Conservation (phyloP, 2,329 filamentous ascomycete genomes). For the Cordyceps cateniannulata region DNA sequence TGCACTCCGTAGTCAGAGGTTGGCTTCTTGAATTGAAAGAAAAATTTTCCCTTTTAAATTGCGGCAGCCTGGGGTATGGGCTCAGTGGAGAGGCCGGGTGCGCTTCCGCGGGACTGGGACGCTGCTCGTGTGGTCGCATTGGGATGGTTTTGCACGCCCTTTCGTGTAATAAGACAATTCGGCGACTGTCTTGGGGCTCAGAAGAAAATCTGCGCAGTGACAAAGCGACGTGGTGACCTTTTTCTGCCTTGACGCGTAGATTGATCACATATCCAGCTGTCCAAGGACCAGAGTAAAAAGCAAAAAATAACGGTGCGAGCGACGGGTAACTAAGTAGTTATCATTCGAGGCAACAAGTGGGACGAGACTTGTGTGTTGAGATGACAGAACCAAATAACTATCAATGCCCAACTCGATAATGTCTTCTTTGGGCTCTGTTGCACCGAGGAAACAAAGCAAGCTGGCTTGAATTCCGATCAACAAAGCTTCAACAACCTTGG, state of each 20-base stretch:
- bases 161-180: slow-evolving; percentile 8
- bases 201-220: neutral
- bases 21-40: neutral
- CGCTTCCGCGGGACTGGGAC: slow-evolving; percentile 4
- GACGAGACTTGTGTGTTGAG: neutral
- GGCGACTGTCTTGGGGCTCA: neutral
- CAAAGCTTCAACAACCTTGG: neutral
- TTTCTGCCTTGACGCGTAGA: neutral
- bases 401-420: neutral
- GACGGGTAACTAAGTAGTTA: neutral
- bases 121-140: slow-evolving; percentile 2
- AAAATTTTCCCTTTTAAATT: slow-evolving; percentile 23
- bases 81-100: slow-evolving; percentile 4
- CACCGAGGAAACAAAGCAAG: neutral
- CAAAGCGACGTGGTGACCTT: neutral
- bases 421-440: neutral
- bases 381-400: neutral
- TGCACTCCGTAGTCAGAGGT: neutral
- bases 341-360: slow-evolving; percentile 10
- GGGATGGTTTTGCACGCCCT: neutral
- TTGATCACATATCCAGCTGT: neutral
- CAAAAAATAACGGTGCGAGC: neutral
- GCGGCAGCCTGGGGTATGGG: slow-evolving; percentile 6
- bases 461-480: neutral
- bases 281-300: neutral